Conservation (phyloP, 2,329 filamentous ascomycete species). For the Exserohilum rostratum region DNA sequence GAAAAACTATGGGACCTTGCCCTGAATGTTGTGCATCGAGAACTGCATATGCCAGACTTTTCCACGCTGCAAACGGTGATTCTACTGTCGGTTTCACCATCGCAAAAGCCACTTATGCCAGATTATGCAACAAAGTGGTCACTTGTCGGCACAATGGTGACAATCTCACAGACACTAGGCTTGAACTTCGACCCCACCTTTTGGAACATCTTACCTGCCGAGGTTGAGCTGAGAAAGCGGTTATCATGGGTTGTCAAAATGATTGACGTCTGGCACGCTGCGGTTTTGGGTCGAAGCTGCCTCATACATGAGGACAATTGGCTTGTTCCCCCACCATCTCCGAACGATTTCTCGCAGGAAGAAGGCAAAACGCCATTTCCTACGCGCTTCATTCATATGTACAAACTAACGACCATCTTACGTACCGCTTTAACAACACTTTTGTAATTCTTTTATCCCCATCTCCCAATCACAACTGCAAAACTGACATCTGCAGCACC, state of each 20-base stretch:
- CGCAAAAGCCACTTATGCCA: conserved; percentile 1
- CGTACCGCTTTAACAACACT: background rate
- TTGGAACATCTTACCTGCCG: background rate
- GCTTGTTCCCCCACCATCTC: background rate
- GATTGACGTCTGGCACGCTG: conserved; percentile 3
- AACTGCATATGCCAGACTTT: background rate
- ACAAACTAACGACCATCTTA: background rate
- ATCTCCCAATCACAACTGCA: background rate
- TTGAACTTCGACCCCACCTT: background rate
- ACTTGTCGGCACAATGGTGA: conserved; percentile 1
- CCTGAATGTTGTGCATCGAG: background rate
- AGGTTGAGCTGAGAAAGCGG: background rate
- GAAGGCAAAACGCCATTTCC: background rate
- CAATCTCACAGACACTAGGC: background rate
- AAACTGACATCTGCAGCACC: background rate
- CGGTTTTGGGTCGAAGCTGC: background rate
- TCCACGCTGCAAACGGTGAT: background rate
- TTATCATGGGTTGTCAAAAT: conserved; percentile 1
- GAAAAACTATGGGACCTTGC: background rate
- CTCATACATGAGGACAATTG: conserved; percentile 1
- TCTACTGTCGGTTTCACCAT: background rate
- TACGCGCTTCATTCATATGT: background rate
- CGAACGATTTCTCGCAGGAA: background rate
- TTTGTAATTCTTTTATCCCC: background rate
- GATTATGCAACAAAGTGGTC: conserved; percentile 5